A percentile compares a stretch with the other conserved stretches of the same genome.
phyloP scores from a whole-genome alignment of 1,284 basidiomycete genomes.

The Caloboletus inedulis region DNA sequence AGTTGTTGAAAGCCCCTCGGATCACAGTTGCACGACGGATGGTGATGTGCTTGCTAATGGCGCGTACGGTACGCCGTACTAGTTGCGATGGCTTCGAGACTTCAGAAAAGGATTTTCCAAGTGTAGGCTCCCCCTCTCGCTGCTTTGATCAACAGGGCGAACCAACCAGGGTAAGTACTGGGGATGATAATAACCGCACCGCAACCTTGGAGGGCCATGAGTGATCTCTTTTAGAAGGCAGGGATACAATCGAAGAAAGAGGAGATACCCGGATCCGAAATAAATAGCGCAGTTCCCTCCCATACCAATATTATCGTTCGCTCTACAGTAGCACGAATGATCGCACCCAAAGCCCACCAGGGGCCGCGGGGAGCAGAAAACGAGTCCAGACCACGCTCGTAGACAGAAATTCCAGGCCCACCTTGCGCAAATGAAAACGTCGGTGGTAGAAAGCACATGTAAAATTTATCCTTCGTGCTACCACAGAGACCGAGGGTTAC shows the following conservation, averaged over 20 bases:
- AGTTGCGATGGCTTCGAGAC: not conserved
- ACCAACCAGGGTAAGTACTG: not conserved
- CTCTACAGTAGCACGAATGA: not conserved
- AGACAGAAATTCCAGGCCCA: conserved; percentile 10
- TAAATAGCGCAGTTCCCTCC: not conserved
- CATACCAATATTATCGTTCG: not conserved
- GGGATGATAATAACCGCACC: not conserved
- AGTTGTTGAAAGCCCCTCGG: conserved; percentile 18
- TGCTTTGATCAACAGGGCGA: conserved; percentile 2
- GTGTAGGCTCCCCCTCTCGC: not conserved
- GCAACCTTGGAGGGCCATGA: not conserved
- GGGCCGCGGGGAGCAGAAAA: conserved; percentile 14
- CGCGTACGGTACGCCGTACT: not conserved
- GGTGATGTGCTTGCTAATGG: not conserved
- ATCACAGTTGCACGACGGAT: conserved; percentile 16
- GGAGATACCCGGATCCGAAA: conserved; percentile 10
- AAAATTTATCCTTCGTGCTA: conserved; percentile 4
- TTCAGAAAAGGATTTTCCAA: not conserved
- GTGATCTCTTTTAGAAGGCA: conserved; percentile 7
- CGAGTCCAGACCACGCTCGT: conserved; percentile 1
- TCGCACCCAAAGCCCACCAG: not conserved
- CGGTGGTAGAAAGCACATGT: conserved; percentile 8
- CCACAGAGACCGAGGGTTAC: conserved; percentile 2
- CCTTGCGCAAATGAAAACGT: conserved; percentile 13
- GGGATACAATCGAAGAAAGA: conserved; percentile 4